A percentile compares a stretch with the other conserved stretches of the same genome.
Evolutionary conservation across 2,329 filamentous ascomycete species (phyloP).

Genomic region (Aspergillus eucalypticola): DNA sequence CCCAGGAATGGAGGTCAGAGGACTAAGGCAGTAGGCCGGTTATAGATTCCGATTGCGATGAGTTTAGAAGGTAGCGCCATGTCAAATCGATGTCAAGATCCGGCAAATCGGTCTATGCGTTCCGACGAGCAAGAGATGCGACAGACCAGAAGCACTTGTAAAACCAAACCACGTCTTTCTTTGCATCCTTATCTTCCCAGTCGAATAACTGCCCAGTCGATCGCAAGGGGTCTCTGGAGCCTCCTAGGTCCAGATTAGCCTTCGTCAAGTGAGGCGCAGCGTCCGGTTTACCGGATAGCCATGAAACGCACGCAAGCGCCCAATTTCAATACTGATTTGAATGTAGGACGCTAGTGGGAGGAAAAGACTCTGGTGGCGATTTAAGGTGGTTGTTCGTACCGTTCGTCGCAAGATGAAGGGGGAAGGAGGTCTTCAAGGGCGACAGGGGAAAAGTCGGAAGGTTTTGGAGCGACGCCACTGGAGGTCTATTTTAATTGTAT

Average conservation of each 20-base stretch:
- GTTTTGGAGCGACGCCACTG: not conserved
- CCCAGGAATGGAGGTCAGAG: no score
- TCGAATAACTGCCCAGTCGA: not conserved
- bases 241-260: not conserved
- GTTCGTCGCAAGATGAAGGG: constrained; percentile 5
- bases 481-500: constrained; percentile 1
- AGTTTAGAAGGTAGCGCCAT: not conserved
- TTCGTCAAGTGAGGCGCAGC: not conserved
- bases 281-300: not conserved
- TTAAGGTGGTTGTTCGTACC: not conserved
- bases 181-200: constrained; percentile 5
- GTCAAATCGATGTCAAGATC: not conserved
- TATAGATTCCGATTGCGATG: not conserved
- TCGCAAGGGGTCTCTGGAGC: not conserved
- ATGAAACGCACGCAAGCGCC: not conserved
- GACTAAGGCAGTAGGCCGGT: not conserved
- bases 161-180: not conserved
- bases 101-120: not conserved
- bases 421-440: not conserved
- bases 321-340: not conserved
- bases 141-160: not conserved
- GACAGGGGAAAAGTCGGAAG: not conserved
- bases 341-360: not conserved
- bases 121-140: not conserved
- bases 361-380: not conserved